Evolutionary conservation across 2,329 filamentous ascomycete genomes (phyloP), one percentile per base, ranked within the genome.

Genomic region (Ploettnerulaceae sp.): DNA sequence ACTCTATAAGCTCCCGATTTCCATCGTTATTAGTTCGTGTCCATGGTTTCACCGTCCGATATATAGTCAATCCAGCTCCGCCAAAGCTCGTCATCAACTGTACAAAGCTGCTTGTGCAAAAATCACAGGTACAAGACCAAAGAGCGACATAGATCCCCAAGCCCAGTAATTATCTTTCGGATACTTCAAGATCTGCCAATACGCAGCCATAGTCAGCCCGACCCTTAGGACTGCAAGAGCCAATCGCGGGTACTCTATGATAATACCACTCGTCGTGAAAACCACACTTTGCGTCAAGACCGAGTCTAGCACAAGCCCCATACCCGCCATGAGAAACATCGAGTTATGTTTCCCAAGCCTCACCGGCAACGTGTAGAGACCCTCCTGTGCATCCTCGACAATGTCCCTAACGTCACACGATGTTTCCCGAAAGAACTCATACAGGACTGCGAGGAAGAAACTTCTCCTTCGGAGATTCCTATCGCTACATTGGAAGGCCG

Each of bases 391-490:
- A 7, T 37, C 34, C n/a, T 37, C 34, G 3, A n/a, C 21, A 20
- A 37, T 37, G 14, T 37, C 34, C 12, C 34, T 37, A 3, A 37
- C 34, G n/a, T 37, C 34, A 20, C 34, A 37, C 8, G 34, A 17
- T 8, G 34, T 37, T 25, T 37, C 34, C 15, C 34, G 34, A 9
- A 37, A 21, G 21, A 37, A 37, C 24, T 37, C 18, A 37, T 37
- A 37, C 21, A 37, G 9, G 20, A 17, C 21, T 17, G 34, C 34
- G 6, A 37, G 12, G 11, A 22, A 20, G 21, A 37, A 4, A 21
- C 34, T 37, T n/a, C 21, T 22, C 34, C 34, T 22, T 5, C 20
- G 34, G 14, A 37, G 7, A 6, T 3, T 9, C 14, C 15, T 21
- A 15, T 37, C 34, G 21, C 34, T 37, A n/a, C 34, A 37, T 4